phyloP scores from a whole-genome alignment of 2,329 filamentous ascomycete genomes.

The Coniochaeta hoffmannii region DNA sequence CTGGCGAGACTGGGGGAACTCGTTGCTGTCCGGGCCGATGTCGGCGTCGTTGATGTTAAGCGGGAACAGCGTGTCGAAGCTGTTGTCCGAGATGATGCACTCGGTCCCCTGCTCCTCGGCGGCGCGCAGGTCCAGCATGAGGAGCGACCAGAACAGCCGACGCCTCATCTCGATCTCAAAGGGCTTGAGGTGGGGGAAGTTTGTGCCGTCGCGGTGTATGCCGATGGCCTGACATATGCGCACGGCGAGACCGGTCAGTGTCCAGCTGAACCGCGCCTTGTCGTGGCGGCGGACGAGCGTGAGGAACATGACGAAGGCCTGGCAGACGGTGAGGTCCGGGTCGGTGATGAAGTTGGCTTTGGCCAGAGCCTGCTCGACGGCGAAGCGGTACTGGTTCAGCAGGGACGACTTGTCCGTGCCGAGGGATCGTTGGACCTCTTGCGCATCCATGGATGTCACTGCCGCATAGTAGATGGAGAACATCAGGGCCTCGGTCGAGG shows the following conservation, averaged over 20 bases:
- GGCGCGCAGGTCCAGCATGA: slow-evolving; percentile 50
- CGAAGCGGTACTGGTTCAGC: slow-evolving; percentile 42
- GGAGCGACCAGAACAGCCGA: slow-evolving; percentile 54
- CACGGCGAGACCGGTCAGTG: slow-evolving; percentile 54
- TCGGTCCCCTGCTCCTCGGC: slow-evolving; percentile 52
- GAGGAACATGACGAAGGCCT: slow-evolving; percentile 55
- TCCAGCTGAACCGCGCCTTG: slow-evolving; percentile 51
- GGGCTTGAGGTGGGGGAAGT: slow-evolving; percentile 43
- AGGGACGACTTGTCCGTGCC: slow-evolving; percentile 37
- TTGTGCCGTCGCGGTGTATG: slow-evolving; percentile 49
- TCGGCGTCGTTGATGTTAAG: slow-evolving; percentile 51
- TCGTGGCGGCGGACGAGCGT: slow-evolving; percentile 44
- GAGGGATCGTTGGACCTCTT: slow-evolving; percentile 47
- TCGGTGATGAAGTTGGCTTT: slow-evolving; percentile 54
- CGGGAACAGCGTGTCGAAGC: slow-evolving; percentile 46
- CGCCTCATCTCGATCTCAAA: slow-evolving; percentile 58
- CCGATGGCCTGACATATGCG: slow-evolving; percentile 47
- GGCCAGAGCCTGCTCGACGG: slow-evolving; percentile 51
- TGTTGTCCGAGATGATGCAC: slow-evolving; percentile 34
- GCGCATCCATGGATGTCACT: slow-evolving; percentile 51
- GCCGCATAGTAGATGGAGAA: slow-evolving; percentile 56
- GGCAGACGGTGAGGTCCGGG: slow-evolving; percentile 51
- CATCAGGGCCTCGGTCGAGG: slow-evolving; percentile 52
- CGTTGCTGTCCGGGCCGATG: slow-evolving; percentile 36
- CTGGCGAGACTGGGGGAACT: slow-evolving; percentile 36